phyloP scores from a whole-genome alignment of 2,329 filamentous ascomycete genomes.

The Orbilia blumenaviensis region DNA sequence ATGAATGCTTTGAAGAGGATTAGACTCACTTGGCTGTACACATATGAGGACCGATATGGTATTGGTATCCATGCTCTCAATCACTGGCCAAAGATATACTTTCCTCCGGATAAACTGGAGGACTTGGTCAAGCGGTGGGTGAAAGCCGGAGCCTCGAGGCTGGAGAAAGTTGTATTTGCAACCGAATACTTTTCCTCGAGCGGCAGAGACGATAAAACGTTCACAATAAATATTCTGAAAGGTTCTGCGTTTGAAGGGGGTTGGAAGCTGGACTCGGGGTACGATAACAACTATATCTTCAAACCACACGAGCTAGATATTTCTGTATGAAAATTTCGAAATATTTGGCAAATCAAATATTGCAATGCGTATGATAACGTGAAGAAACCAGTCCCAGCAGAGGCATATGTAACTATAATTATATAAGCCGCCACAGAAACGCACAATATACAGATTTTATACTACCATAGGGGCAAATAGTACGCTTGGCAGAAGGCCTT shows the following conservation, averaged over 20 bases:
- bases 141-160: background rate
- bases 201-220: background rate
- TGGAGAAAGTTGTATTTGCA: background rate
- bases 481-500: no score
- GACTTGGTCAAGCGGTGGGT: background rate
- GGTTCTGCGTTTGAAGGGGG: background rate
- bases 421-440: no score
- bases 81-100: background rate
- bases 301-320: background rate
- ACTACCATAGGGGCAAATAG: no score
- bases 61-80: background rate
- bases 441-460: no score
- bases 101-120: background rate
- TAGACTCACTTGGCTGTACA: background rate
- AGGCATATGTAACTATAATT: no score
- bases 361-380: no score
- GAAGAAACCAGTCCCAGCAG: no score
- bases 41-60: background rate
- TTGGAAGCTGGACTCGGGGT: background rate
- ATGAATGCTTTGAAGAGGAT: background rate
- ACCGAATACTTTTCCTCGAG: background rate
- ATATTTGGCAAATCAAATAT: background rate
- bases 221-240: background rate
- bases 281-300: background rate
- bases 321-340: background rate